Evolutionary conservation across 2,329 filamentous ascomycete genomes (phyloP).

Genomic region (Didymosphaeria variabile): DNA sequence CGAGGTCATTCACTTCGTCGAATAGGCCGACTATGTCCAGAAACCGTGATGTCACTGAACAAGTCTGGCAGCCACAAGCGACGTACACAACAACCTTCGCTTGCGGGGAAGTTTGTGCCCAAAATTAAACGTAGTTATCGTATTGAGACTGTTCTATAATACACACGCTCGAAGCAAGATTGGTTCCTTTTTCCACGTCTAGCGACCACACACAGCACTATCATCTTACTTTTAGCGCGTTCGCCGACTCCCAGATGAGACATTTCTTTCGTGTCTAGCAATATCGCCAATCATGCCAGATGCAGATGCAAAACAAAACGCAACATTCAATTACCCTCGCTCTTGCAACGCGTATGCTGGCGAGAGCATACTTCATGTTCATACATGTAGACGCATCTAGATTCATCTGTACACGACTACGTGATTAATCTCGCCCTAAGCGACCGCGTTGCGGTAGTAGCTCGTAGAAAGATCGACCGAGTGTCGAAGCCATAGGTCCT

Average conservation of each 20-base stretch:
- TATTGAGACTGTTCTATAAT: slow-evolving; percentile 5
- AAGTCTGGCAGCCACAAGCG: too few species aligned
- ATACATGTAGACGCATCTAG: not conserved
- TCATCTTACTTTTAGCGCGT: not conserved
- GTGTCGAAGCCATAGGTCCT: slow-evolving; percentile 76
- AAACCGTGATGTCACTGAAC: too few species aligned
- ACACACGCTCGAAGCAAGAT: slow-evolving; percentile 6
- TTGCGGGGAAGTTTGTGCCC: not conserved
- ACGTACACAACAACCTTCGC: too few species aligned
- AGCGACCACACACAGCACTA: not conserved
- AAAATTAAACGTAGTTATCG: slow-evolving; percentile 3
- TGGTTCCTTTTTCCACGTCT: not conserved
- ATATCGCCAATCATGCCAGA: not conserved
- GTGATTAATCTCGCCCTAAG: slow-evolving; percentile 55
- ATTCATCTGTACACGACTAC: not conserved
- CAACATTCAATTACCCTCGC: not conserved
- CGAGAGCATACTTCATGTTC: not conserved
- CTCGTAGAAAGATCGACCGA: slow-evolving; percentile 73
- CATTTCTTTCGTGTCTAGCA: not conserved
- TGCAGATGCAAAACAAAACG: not conserved
- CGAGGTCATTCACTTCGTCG: too few species aligned
- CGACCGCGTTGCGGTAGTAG: slow-evolving; percentile 69
- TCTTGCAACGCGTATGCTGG: not conserved
- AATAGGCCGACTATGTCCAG: too few species aligned
- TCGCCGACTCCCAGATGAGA: too few species aligned